phyloP scores from a whole-genome alignment of 1,139 yeast genomes.

The Sugiyamaella sp. region DNA sequence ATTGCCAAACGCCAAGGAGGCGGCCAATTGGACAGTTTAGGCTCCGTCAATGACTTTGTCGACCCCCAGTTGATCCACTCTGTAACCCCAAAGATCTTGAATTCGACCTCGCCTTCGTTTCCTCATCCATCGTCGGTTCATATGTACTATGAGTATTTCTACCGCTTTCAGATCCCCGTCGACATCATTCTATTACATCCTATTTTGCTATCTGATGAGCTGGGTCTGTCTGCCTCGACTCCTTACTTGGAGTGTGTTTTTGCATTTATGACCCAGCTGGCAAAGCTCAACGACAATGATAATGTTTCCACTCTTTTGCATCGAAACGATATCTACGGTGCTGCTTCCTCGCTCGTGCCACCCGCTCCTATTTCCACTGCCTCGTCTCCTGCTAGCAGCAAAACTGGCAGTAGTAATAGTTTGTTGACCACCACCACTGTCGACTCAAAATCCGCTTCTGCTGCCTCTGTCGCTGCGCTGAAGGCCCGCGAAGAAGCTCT shows the following conservation, averaged over 20 bases:
- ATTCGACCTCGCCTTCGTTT: conserved; percentile 3
- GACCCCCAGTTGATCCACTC: conserved; percentile 12
- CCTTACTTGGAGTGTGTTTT: conserved; percentile 88
- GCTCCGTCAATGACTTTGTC: conserved; percentile 24
- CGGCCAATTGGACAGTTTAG: conserved; percentile 45
- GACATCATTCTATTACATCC: conserved; percentile 84
- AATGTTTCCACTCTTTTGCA: conserved; percentile 10
- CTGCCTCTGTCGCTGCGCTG: conserved; percentile 20
- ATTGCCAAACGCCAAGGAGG: conserved; percentile 77
- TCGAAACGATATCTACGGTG: conserved; percentile 11
- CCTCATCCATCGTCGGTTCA: conserved; percentile 46
- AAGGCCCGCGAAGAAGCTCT: conserved; percentile 31
- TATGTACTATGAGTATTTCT: conserved; percentile 62
- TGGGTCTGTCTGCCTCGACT: conserved; percentile 63
- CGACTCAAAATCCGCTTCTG: conserved; percentile 13
- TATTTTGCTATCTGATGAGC: conserved; percentile 82
- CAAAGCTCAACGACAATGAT: conserved; percentile 49
- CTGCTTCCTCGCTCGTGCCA: neutral
- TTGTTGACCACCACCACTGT: conserved; percentile 14
- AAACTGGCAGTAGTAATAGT: conserved; percentile 10
- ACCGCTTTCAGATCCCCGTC: conserved; percentile 58
- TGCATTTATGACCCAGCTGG: conserved; percentile 73
- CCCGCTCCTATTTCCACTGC: conserved; percentile 3
- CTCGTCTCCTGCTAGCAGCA: conserved; percentile 12
- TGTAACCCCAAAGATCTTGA: conserved; percentile 8